These are phyloP conservation scores for Grosmannia penicillata DNA, from an alignment of 2,329 filamentous ascomycete genomes.

Conservation along the genomic window DNA sequence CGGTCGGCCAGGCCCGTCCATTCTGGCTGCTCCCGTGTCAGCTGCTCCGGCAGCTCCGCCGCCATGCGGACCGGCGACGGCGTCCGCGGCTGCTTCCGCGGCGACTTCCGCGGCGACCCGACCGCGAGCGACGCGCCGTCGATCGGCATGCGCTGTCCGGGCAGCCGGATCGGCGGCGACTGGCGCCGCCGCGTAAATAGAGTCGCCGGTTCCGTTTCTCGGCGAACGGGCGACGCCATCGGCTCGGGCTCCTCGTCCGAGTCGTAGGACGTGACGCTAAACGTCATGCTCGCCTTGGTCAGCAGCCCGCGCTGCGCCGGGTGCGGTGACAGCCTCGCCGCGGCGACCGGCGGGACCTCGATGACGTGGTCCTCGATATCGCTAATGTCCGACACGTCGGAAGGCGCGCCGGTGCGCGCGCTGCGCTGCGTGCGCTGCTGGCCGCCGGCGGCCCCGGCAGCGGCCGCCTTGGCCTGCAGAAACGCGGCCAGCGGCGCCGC, in stretches of 20 bases:
- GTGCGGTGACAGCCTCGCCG: not conserved
- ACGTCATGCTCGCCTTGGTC: slow-evolving; percentile 8
- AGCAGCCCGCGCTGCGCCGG: slow-evolving; percentile 3
- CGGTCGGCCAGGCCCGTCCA: no score
- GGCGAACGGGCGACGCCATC: not conserved
- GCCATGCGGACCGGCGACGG: not conserved
- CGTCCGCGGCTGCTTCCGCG: slow-evolving; percentile 2
- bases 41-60: not conserved
- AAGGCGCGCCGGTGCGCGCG: slow-evolving; percentile 14
- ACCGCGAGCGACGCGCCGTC: no score
- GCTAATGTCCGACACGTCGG: slow-evolving; percentile 33
- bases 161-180: slow-evolving; percentile 4
- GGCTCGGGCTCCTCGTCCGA: slow-evolving; percentile 7
- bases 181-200: not conserved
- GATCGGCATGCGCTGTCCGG: not conserved
- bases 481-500: slow-evolving; percentile 5
- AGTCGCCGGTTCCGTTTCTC: not conserved
- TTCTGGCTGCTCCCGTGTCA: no score
- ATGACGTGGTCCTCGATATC: slow-evolving; percentile 33
- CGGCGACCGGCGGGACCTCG: not conserved
- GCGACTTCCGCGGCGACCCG: no score
- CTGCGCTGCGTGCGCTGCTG: not conserved
- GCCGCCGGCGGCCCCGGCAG: not conserved
- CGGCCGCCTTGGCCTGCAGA: not conserved
- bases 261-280: slow-evolving; percentile 7